Percentiles rank a stretch among this genome's conserved stretches.
phyloP scores from a whole-genome alignment of 2,329 filamentous ascomycete genomes.

The Colletotrichum sp. region DNA sequence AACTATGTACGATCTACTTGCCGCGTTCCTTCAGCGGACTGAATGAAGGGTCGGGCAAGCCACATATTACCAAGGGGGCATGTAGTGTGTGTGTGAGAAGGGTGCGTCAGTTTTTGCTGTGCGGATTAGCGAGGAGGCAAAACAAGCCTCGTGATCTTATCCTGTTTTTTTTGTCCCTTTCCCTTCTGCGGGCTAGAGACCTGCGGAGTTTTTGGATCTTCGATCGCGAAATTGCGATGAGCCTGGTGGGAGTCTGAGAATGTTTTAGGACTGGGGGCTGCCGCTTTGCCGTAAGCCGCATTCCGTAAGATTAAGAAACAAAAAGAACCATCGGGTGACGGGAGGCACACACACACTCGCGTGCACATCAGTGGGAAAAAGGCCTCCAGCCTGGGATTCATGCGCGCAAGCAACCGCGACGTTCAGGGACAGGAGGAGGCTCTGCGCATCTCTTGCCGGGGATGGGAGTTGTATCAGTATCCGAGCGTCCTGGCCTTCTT shows the following conservation, averaged over 20 bases:
- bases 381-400: background rate
- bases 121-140: background rate
- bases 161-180: background rate
- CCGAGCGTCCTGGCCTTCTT: background rate
- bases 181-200: background rate
- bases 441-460: background rate
- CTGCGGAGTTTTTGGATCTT: constrained; percentile 11
- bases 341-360: background rate
- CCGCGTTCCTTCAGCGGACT: constrained; percentile 6
- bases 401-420: background rate
- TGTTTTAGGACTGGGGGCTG: background rate
- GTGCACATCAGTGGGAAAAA: background rate
- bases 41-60: background rate
- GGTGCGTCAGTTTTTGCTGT: background rate
- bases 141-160: background rate
- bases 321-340: background rate
- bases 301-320: background rate
- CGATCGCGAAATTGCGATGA: constrained; percentile 17
- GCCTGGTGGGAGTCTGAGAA: constrained; percentile 4
- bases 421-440: background rate
- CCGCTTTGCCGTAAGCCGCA: background rate
- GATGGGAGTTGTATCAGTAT: background rate
- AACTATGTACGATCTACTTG: background rate
- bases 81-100: background rate
- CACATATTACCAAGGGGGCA: background rate